These are phyloP conservation scores for Echinosophora koreensis DNA, from an alignment of 306 rosid species.

Conservation along the genomic window DNA sequence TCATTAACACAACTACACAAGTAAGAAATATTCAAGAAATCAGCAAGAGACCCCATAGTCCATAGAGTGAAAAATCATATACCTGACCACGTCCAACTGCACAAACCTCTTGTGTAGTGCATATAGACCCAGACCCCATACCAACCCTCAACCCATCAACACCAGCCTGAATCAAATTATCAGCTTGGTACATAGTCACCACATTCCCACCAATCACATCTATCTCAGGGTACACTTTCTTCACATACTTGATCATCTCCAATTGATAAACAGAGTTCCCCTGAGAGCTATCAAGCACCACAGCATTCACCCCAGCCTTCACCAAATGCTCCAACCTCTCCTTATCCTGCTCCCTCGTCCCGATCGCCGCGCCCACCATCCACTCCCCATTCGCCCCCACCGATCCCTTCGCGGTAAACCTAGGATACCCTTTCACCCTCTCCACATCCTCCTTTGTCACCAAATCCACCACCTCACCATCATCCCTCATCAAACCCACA, in stretches of 20 bases:
- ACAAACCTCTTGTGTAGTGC: conserved; percentile 96
- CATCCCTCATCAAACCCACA: conserved; percentile 59
- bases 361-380: conserved; percentile 84
- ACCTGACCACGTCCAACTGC: conserved; percentile 99
- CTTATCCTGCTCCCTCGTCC: conserved; percentile 87
- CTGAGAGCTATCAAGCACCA: conserved; percentile 92
- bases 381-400: conserved; percentile 79
- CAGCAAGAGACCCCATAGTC: neutral
- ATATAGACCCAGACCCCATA: conserved; percentile 98
- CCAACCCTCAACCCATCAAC: conserved; percentile 92
- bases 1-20: no score
- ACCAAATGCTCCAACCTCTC: conserved; percentile 81
- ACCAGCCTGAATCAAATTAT: conserved; percentile 87
- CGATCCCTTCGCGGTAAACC: conserved; percentile 65
- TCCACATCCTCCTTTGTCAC: conserved; percentile 73
- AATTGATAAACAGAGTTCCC: conserved; percentile 89
- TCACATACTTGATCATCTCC: conserved; percentile 87
- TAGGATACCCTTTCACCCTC: conserved; percentile 74
- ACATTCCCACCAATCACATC: conserved; percentile 98
- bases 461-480: conserved; percentile 64
- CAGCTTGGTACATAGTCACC: conserved; percentile 88
- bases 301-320: conserved; percentile 81
- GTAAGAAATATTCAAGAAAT: neutral
- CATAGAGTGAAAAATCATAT: conserved; percentile 11
- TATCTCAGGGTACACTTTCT: conserved; percentile 62